Evolutionary conservation across 345 rosid species (phyloP).

Genomic region (Camelina sativa): DNA sequence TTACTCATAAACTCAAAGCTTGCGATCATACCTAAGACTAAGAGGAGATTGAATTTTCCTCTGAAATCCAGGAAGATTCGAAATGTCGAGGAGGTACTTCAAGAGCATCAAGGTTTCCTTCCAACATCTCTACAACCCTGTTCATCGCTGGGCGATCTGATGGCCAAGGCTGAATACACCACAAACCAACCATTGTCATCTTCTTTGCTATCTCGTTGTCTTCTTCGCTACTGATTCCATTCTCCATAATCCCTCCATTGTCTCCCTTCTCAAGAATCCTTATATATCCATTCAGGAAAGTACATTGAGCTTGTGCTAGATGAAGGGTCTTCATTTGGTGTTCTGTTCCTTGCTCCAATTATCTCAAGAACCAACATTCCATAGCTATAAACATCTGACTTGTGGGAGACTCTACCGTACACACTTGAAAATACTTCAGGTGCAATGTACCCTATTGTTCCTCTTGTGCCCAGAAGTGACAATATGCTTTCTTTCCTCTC

Average conservation of each 20-base stretch:
- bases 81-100: constrained; percentile 34
- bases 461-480: constrained; percentile 45
- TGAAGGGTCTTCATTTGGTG: background rate
- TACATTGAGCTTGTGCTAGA: constrained; percentile 39
- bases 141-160: constrained; percentile 36
- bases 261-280: constrained; percentile 33
- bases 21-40: no score
- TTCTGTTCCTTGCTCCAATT: constrained; percentile 43
- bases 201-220: constrained; percentile 28
- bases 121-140: constrained; percentile 46
- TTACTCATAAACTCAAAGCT: no score
- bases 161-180: constrained; percentile 49
- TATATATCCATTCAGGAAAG: constrained; percentile 48
- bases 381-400: constrained; percentile 53
- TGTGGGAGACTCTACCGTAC: constrained; percentile 43
- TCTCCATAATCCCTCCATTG: background rate
- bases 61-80: constrained; percentile 15
- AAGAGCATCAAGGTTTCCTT: constrained; percentile 32
- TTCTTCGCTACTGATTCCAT: constrained; percentile 20
- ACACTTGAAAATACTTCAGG: constrained; percentile 1
- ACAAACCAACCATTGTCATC: constrained; percentile 43
- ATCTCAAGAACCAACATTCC: constrained; percentile 53
- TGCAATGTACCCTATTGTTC: constrained; percentile 56
- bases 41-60: background rate
- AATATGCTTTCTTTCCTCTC: constrained; percentile 42